Conservation (phyloP, 2,329 filamentous ascomycete genomes). For the Ceratocystis ficicola region DNA sequence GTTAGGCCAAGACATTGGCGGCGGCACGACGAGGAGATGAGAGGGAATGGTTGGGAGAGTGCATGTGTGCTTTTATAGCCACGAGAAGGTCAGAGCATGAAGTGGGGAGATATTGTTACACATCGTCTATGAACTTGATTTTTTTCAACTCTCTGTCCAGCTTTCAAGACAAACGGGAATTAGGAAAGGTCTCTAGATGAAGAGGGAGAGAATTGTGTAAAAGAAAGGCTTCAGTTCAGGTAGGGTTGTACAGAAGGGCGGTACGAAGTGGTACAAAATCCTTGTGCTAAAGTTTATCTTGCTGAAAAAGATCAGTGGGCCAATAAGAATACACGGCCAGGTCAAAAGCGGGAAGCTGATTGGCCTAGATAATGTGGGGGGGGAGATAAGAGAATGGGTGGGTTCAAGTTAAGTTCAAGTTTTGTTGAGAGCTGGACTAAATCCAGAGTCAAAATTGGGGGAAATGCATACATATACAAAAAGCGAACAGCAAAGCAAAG, state of each 20-base stretch:
- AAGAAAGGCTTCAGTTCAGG: too few species aligned
- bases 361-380: neutral
- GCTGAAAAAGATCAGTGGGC: neutral
- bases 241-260: neutral
- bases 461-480: neutral
- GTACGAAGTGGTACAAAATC: neutral
- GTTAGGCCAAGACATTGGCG: constrained; percentile 67
- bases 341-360: neutral
- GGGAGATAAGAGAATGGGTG: neutral
- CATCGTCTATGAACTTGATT: neutral
- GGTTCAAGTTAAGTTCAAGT: too few species aligned
- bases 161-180: neutral
- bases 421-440: neutral
- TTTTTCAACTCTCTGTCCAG: neutral
- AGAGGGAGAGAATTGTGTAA: neutral
- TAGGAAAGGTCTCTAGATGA: neutral
- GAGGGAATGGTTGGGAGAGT: neutral
- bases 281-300: neutral
- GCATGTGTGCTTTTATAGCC: too few species aligned
- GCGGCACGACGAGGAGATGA: constrained; percentile 47
- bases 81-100: neutral
- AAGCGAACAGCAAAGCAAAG: neutral
- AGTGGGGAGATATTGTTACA: neutral
- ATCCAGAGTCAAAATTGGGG: neutral
- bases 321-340: neutral